Conservation (phyloP, 169 alveolate species). For the Plasmodium chabaudi region DNA sequence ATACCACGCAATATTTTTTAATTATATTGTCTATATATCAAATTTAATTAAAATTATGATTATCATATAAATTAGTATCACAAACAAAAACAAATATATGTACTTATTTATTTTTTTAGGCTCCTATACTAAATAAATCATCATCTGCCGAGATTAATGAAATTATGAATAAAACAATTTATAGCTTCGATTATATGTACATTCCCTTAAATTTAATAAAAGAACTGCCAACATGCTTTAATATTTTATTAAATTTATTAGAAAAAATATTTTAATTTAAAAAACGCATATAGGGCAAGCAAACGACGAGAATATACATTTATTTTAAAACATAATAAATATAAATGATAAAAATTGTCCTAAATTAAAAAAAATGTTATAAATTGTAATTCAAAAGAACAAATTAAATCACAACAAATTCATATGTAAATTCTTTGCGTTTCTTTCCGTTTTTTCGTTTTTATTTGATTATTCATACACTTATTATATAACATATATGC, state of each 20-base stretch:
- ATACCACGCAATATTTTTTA: too few species aligned
- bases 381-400: slow-evolving; percentile 13
- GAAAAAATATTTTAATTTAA: slow-evolving; percentile 58
- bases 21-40: neutral
- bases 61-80: neutral
- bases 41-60: neutral
- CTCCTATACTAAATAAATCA: slow-evolving; percentile 51
- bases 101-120: slow-evolving; percentile 18
- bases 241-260: slow-evolving; percentile 69
- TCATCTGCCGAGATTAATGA: slow-evolving; percentile 35
- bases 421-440: neutral
- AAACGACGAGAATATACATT: slow-evolving; percentile 16
- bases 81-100: slow-evolving; percentile 14
- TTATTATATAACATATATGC: too few species aligned
- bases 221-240: slow-evolving; percentile 52
- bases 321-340: slow-evolving; percentile 24
- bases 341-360: neutral
- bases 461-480: too few species aligned
- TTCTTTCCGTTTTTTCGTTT: too few species aligned
- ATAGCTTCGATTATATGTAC: slow-evolving; percentile 73
- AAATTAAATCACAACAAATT: slow-evolving; percentile 2
- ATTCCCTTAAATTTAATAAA: slow-evolving; percentile 69
- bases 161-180: slow-evolving; percentile 59
- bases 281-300: neutral
- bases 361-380: neutral